Evolutionary conservation across 1,284 basidiomycete species (phyloP).

Genomic region (Vanrija humicola): DNA sequence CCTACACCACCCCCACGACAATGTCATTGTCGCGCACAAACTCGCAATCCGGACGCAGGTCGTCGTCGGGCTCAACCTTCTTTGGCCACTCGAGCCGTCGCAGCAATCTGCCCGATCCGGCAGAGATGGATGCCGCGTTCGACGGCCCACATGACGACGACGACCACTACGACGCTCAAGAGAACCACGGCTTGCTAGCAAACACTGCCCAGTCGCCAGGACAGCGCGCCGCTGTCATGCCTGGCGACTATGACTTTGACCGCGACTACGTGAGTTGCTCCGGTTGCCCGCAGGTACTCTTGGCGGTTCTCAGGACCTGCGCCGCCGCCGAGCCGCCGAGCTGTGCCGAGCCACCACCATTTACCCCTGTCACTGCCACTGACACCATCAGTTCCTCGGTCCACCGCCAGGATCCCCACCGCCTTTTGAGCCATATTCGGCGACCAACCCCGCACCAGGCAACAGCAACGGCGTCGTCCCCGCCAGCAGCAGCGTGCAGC

Average conservation of each 20-base stretch:
- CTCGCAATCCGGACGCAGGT: slow-evolving; percentile 15
- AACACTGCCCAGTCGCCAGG: not conserved
- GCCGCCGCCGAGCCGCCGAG: too few species aligned
- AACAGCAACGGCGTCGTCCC: slow-evolving; percentile 77
- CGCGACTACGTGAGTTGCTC: slow-evolving; percentile 59
- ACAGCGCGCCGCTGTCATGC: slow-evolving; percentile 24
- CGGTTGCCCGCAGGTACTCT: not conserved
- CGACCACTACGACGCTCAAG: slow-evolving; percentile 28
- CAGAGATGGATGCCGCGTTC: slow-evolving; percentile 49
- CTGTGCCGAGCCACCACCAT: too few species aligned
- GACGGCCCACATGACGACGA: slow-evolving; percentile 37
- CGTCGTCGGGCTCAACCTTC: slow-evolving; percentile 4
- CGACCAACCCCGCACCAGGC: slow-evolving; percentile 62
- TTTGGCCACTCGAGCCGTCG: slow-evolving; percentile 13
- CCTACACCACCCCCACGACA: not conserved
- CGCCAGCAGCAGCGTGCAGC: slow-evolving; percentile 51
- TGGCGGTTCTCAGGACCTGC: too few species aligned
- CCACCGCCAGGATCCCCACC: slow-evolving; percentile 79
- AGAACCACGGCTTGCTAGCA: slow-evolving; percentile 8
- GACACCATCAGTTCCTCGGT: slow-evolving; percentile 30
- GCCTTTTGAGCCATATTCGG: slow-evolving; percentile 58
- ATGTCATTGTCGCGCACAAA: slow-evolving; percentile 19
- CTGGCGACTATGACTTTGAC: slow-evolving; percentile 73
- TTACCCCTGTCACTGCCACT: too few species aligned
- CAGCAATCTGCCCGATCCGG: slow-evolving; percentile 34